Base-by-base conservation (phyloP, 768 basidiomycete species). In the Suillus weaverae region DNA sequence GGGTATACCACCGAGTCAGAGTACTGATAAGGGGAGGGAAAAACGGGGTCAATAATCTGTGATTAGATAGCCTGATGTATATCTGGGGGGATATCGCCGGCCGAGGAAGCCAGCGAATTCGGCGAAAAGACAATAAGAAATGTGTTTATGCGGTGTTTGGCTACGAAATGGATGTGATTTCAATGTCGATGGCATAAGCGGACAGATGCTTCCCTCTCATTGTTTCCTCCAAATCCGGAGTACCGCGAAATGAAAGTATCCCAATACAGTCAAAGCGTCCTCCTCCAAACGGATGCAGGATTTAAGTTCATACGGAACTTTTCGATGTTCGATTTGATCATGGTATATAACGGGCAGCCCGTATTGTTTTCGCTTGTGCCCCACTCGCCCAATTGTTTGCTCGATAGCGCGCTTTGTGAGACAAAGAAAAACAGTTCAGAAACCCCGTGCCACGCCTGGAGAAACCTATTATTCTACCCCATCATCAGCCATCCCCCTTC, bases 311-410 rank as follows among this genome's bases (percentile, higher is more conserved):
- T 71, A 70, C 79, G 74, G 78, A 77, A 68, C 76, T 41, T 80
- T 78, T 79, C 73, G 67, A 70, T 67, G 68, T 64, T 68, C 69
- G 53, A 63, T 61, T 72, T 65, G 68, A 70, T 69, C 65, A 66
- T 73, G 76, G 79, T 85, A 85, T 86, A 86, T 83, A 86, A 81
- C 79, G 73, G 74, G 78, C 78, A 73, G 71, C 71, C 69, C 76
- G 81, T 84, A 86, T 86, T 86, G 85, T 86, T 76, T 79, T 76
- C 69, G 76, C 78, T 80, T 73, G 84, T 84, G 83, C 84, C 85
- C 85, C 85, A 81, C 83, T 79, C 77, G 79, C 80, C 78, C 83
- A 86, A 88, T 88, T 89, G 87, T 88, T 85, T 77, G 77, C 74
- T 76, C 76, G 77, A 77, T 74, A 70, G 71, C 75, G 76, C 71